Evolutionary conservation across 805 yeast genomes (phyloP).

Genomic region (Candida ascalaphidarum): DNA sequence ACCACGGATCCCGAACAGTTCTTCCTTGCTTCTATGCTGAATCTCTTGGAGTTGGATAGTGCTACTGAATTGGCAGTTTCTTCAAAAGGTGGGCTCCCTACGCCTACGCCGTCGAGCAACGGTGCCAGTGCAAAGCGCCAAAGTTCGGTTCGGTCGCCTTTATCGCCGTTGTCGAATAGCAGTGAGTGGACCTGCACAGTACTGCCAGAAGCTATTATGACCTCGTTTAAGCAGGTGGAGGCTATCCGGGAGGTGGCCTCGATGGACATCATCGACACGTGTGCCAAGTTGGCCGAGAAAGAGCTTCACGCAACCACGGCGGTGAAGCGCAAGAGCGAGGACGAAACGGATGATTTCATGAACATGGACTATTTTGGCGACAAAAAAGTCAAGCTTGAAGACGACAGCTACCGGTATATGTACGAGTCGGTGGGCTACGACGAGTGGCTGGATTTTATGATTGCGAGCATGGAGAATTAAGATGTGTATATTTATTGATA

Average conservation of each 20-base stretch:
- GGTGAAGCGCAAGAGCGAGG: constrained; percentile 15
- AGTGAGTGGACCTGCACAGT: constrained; percentile 36
- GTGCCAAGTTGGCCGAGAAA: constrained; percentile 8
- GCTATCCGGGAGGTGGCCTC: constrained; percentile 24
- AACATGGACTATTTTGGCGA: constrained; percentile 29
- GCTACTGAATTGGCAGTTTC: constrained; percentile 19
- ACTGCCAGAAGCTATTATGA: constrained; percentile 34
- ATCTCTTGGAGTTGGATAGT: constrained; percentile 38
- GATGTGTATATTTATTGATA: no score
- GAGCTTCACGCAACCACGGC: constrained; percentile 3
- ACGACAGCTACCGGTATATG: constrained; percentile 8
- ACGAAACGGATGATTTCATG: constrained; percentile 15
- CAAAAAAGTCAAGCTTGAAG: constrained; percentile 19
- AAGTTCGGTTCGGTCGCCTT: no score
- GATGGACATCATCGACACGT: constrained; percentile 13
- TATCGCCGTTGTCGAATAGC: constrained; percentile 22
- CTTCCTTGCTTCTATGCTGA: constrained; percentile 43
- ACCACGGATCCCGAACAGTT: constrained; percentile 38
- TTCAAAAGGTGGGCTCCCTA: constrained; percentile 7
- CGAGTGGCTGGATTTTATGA: constrained; percentile 24
- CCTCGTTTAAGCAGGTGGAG: constrained; percentile 39
- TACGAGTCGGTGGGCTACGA: constrained; percentile 26
- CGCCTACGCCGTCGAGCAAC: constrained; percentile 7
- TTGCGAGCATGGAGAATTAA: constrained; percentile 10
- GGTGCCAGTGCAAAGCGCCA: constrained; percentile 9